Evolutionary conservation across 1,284 basidiomycete species (phyloP), one percentile per base, ranked within the genome.

Genomic region (Apiotrichum sp.): DNA sequence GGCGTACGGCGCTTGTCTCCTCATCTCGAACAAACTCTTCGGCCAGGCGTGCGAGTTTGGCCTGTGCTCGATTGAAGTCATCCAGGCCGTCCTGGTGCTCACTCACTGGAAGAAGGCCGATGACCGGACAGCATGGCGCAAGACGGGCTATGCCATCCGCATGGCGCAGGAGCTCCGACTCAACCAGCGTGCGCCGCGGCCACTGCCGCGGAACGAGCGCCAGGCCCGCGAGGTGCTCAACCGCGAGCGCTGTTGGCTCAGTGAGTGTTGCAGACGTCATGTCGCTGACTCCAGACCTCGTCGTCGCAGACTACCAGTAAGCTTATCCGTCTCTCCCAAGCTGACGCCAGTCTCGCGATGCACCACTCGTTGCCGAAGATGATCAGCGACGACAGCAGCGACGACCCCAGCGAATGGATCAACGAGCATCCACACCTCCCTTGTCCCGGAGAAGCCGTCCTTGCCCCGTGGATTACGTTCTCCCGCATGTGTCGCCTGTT

Each of bases 41-140:
- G 74, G 72, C 6, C 68, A 74, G 6, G 73, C 75, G 1, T 70
- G 77, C 47, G 74, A 69, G 32, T 68, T 71, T 33, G 74, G 74
- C 35, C 55, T 72, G 22, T 71, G 67, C 44, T 62, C 65, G 6
- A 65, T 78, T 16, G 75, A 77, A 8, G 62, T 77, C n/a, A 59
- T 77, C 3, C 77, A 78, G 59, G 67, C 72, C 3, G 55, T 78
- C 10, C 62, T 69, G 16, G 51, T 78, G 8, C 61, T 77, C 11
- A 68, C 72, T 29, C 75, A 76, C 36, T 79, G 78, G 78, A 78
- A 77, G 58, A 61, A 61, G 48, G 65, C 73, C 4, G 65, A 65
- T 22, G 77, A 78, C 50, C 64, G 65, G 7, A 71, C 71, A 2
- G 65, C 66, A 7, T 69, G 72, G 65, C 61, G 73, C 36, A 70